Conservation (phyloP, 495 filamentous ascomycete genomes). For the Chaetomium cochliodes region DNA sequence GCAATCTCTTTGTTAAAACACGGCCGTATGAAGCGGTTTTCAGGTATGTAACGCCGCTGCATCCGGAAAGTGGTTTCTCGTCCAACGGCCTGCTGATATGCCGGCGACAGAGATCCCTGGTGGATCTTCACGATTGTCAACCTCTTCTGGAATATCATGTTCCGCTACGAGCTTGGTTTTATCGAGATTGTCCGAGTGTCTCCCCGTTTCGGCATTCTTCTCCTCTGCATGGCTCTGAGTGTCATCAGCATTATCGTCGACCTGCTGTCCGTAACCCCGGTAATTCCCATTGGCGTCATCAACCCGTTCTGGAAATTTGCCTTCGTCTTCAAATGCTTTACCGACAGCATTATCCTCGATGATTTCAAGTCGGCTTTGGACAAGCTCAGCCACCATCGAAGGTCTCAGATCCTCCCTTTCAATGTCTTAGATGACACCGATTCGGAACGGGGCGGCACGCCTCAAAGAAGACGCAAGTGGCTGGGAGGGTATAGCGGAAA, state of each 20-base stretch:
- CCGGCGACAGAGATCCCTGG: conserved; percentile 1
- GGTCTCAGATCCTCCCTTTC: conserved; percentile 10
- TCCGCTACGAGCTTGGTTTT: conserved; percentile 15
- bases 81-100: not conserved
- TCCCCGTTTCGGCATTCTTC: conserved; percentile 11
- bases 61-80: not conserved
- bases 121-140: conserved; percentile 14
- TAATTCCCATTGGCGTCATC: conserved; percentile 13
- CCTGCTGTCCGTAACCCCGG: conserved; percentile 8
- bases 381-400: conserved; percentile 10
- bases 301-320: conserved; percentile 17
- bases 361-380: conserved; percentile 11
- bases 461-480: not conserved
- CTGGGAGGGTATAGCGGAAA: not conserved
- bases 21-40: conserved; percentile 13
- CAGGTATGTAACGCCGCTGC: conserved; percentile 6
- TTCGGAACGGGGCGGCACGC: not conserved
- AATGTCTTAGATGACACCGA: not conserved
- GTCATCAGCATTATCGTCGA: conserved; percentile 12
- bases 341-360: conserved; percentile 14
- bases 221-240: conserved; percentile 11
- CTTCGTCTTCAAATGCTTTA: conserved; percentile 14
- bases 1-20: not conserved
- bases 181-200: conserved; percentile 10
- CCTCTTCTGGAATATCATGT: conserved; percentile 14